These are phyloP conservation scores for Pleurotus sapidus DNA, from an alignment of 768 basidiomycete genomes.

Conservation along the genomic window DNA sequence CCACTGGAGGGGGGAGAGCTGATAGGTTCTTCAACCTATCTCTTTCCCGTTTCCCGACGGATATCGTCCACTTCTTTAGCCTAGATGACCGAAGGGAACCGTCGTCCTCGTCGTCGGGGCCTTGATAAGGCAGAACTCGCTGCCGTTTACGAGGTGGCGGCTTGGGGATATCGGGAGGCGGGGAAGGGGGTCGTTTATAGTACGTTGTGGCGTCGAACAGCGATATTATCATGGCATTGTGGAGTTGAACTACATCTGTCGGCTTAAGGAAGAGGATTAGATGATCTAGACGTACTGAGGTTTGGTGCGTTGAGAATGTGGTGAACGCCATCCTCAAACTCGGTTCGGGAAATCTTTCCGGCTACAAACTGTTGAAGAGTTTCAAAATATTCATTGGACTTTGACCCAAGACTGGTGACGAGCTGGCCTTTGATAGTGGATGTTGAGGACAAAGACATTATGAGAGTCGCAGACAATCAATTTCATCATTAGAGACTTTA, in stretches of 20 bases:
- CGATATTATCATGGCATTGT: constrained; percentile 82
- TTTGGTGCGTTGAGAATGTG: constrained; percentile 57
- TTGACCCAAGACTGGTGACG: constrained; percentile 55
- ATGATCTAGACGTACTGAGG: constrained; percentile 28
- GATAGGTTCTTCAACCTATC: constrained; percentile 61
- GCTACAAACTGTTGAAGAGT: constrained; percentile 66
- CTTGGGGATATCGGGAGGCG: constrained; percentile 66
- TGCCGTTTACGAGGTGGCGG: constrained; percentile 65
- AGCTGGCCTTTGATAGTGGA: constrained; percentile 71
- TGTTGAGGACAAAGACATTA: constrained; percentile 79
- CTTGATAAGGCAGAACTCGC: constrained; percentile 73
- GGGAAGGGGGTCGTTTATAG: constrained; percentile 63
- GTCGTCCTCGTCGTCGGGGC: constrained; percentile 50
- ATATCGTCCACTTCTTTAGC: constrained; percentile 73
- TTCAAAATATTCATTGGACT: constrained; percentile 58
- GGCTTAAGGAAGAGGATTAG: neutral
- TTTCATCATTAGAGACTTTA: neutral
- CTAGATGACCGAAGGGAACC: constrained; percentile 57
- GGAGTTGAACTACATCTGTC: constrained; percentile 58
- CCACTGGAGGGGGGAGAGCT: constrained; percentile 33
- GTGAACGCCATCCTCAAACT: constrained; percentile 73
- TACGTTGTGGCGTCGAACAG: constrained; percentile 74
- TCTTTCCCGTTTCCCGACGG: constrained; percentile 70
- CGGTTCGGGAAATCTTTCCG: constrained; percentile 64
- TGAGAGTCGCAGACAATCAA: neutral